Percentiles rank a stretch among this genome's conserved stretches.
Evolutionary conservation across 768 basidiomycete genomes (phyloP).

Genomic region (Mycena pura): DNA sequence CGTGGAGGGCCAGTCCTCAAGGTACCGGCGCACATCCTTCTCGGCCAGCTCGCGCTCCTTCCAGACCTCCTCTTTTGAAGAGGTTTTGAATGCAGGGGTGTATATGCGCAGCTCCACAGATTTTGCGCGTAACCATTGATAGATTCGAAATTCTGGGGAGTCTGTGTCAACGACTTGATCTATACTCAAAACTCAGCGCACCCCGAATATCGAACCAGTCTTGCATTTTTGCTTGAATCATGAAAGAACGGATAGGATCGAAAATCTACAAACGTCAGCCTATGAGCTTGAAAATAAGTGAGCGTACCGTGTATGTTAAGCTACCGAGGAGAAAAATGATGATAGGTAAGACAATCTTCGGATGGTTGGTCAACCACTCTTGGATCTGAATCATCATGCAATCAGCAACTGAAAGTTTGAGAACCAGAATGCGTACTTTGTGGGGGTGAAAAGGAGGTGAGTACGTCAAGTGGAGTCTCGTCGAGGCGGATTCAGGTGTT

Average conservation of each 20-base stretch:
- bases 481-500: slow-evolving; percentile 19
- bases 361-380: slow-evolving; percentile 87
- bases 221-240: slow-evolving; percentile 81
- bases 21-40: slow-evolving; percentile 67
- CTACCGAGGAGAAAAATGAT: slow-evolving; percentile 89
- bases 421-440: slow-evolving; percentile 63
- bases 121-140: slow-evolving; percentile 76
- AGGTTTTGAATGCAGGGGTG: slow-evolving; percentile 33
- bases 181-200: slow-evolving; percentile 32
- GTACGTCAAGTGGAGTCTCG: slow-evolving; percentile 19
- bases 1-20: slow-evolving; percentile 79
- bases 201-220: slow-evolving; percentile 86
- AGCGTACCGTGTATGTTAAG: slow-evolving; percentile 82
- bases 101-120: slow-evolving; percentile 56
- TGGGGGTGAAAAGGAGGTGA: slow-evolving; percentile 15
- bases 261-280: slow-evolving; percentile 67
- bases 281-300: background rate
- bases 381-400: slow-evolving; percentile 46
- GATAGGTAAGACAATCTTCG: slow-evolving; percentile 81
- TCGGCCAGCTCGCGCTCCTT: slow-evolving; percentile 85
- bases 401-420: slow-evolving; percentile 20
- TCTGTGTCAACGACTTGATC: background rate
- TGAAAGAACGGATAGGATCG: slow-evolving; percentile 87
- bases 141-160: slow-evolving; percentile 66
- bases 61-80: slow-evolving; percentile 64